These are phyloP conservation scores for Saccharomyces hybrid DNA, from an alignment of 1,139 yeast genomes.

Conservation along the genomic window DNA sequence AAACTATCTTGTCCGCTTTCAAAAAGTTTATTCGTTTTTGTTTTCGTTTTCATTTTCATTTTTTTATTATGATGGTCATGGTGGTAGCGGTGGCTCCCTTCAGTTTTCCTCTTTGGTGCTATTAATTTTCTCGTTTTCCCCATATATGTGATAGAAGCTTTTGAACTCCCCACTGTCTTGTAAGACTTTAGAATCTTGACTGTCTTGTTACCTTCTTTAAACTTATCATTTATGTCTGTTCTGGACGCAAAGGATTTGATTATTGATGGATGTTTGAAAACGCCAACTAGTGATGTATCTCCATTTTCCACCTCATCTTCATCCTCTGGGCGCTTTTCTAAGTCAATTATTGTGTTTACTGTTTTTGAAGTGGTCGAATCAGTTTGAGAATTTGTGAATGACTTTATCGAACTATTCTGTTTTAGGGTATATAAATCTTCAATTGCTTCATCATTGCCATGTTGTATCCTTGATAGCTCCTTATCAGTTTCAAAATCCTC, in stretches of 20 bases:
- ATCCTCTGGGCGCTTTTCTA: slow-evolving; percentile 31
- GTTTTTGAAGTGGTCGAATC: slow-evolving; percentile 1
- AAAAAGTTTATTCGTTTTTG: slow-evolving; percentile 2
- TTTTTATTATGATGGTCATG: neutral
- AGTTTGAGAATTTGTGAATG: slow-evolving; percentile 11
- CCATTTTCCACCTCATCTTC: slow-evolving; percentile 33
- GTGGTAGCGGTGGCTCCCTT: neutral
- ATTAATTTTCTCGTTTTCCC: slow-evolving; percentile 33
- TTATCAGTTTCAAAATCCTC: slow-evolving; percentile 34
- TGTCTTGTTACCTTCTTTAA: slow-evolving; percentile 42
- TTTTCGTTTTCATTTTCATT: neutral
- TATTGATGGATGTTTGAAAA: slow-evolving; percentile 42
- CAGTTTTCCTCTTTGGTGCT: slow-evolving; percentile 20
- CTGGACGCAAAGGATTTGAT: slow-evolving; percentile 41
- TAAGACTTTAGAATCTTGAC: slow-evolving; percentile 51
- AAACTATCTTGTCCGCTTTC: slow-evolving; percentile 11
- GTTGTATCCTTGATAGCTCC: slow-evolving; percentile 31
- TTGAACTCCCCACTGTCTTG: slow-evolving; percentile 49
- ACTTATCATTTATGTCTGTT: slow-evolving; percentile 34
- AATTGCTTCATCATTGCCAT: slow-evolving; percentile 16
- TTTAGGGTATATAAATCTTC: slow-evolving; percentile 45
- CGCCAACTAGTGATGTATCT: slow-evolving; percentile 17
- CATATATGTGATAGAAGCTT: slow-evolving; percentile 52
- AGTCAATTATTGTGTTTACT: slow-evolving; percentile 13
- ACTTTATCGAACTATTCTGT: slow-evolving; percentile 37